Evolutionary conservation across 1,284 basidiomycete genomes (phyloP), one percentile per base, ranked within the genome.

Genomic region (Cutaneotrichosporon dermatis): DNA sequence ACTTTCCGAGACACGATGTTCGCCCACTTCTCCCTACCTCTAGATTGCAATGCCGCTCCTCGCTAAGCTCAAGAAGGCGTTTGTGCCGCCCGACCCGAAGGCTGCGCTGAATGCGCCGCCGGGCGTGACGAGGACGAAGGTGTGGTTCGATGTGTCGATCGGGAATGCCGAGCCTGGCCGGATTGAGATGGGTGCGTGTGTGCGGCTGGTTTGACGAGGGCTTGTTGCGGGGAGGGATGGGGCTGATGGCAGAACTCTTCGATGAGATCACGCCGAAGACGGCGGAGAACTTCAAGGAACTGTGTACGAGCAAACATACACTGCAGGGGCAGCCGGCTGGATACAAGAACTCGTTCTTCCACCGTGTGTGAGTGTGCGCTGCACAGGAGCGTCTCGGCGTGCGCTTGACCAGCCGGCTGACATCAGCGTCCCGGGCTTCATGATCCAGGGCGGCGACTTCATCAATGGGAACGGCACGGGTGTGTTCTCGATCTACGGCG

Each of bases 401-500:
- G n/a, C n/a, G n/a, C n/a, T n/a, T n/a, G n/a, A n/a, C n/a, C n/a
- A n/a, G n/a, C n/a, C n/a, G n/a, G n/a, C 55, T 52, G 43, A 57
- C 36, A 4, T 7, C 40, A 61, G 60, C 39, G 46, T 64, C 5
- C 57, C 59, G n/a, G 82, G 85, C 66, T 92, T 93, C 74, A 92
- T 93, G 90, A 84, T 91, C 55, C 88, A 88, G 76, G 54, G 84
- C 54, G 87, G 87, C 58, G 82, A 83, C 69, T 82, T 82, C 67
- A 80, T 81, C 41, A 63, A 63, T 54, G 63, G 75, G 35, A 75
- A 81, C 64, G 81, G 82, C 4, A 80, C 79, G 41, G 81, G 81
- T 35, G 73, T 78, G 53, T 66, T 65, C 55, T 62, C 54, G 25
- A 69, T 70, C 58, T 71, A 69, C 55, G 68, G 68, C 36, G 66